A percentile compares a stretch with the other conserved stretches of the same genome.
These are phyloP conservation scores for Alisma plantagoaquatica DNA, from an alignment of 106 monocot genomes.

Conservation along the genomic window DNA sequence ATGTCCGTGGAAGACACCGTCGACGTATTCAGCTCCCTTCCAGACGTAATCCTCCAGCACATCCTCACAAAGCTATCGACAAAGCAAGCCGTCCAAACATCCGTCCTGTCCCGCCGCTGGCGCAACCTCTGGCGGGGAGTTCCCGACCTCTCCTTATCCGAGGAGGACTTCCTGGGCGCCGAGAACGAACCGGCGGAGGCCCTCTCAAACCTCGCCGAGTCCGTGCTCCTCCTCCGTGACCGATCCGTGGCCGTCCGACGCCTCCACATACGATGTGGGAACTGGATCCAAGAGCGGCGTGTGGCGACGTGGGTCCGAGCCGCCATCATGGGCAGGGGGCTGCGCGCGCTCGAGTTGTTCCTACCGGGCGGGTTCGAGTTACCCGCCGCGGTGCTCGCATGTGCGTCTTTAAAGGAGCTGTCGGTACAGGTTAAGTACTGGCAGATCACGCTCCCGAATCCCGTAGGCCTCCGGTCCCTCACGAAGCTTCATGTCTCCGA, in stretches of 20 bases:
- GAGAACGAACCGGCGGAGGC: background rate
- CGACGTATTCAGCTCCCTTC: slow-evolving; percentile 6
- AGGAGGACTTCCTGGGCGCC: background rate
- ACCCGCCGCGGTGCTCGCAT: slow-evolving; percentile 1
- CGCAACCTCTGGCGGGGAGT: slow-evolving; percentile 14
- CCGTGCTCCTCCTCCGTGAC: slow-evolving; percentile 16
- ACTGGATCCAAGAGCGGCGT: background rate
- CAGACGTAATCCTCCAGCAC: slow-evolving; percentile 11
- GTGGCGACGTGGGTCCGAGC: slow-evolving; percentile 8
- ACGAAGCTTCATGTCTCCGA: background rate
- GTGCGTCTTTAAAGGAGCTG: background rate
- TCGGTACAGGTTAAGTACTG: slow-evolving; percentile 2
- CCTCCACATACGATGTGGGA: slow-evolving; percentile 1
- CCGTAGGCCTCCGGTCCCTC: background rate
- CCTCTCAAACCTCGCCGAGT: slow-evolving; percentile 14
- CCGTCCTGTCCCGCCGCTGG: slow-evolving; percentile 14
- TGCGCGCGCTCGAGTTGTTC: slow-evolving; percentile 2
- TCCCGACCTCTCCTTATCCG: slow-evolving; percentile 8
- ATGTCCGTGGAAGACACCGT: background rate
- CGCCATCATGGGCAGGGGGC: background rate
- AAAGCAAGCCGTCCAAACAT: slow-evolving; percentile 2
- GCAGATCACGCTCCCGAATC: slow-evolving; percentile 1
- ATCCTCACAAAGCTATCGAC: slow-evolving; percentile 18
- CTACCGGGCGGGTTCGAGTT: slow-evolving; percentile 9
- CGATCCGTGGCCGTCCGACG: slow-evolving; percentile 9